Conservation (phyloP, 768 basidiomycete species). For the Boletus reticuloceps region DNA sequence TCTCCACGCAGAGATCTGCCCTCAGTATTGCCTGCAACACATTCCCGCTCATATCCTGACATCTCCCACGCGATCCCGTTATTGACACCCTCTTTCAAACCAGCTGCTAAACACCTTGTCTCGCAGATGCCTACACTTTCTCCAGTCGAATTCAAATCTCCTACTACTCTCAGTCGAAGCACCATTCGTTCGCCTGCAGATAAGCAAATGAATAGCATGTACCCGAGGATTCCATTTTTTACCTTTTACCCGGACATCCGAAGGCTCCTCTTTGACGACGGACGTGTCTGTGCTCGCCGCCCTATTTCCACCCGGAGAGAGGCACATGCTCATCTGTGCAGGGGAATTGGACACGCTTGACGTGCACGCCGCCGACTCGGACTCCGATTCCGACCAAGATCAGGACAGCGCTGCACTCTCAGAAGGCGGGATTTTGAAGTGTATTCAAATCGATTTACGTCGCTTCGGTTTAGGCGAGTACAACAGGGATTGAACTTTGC, state of each 20-base stretch:
- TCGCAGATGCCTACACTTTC: conserved; percentile 34
- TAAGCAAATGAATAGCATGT: conserved; percentile 9
- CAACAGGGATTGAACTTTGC: not conserved
- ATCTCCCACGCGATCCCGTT: conserved; percentile 32
- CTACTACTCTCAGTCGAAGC: conserved; percentile 5
- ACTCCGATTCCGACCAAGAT: conserved; percentile 40
- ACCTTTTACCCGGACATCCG: conserved; percentile 74
- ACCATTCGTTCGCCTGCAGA: conserved; percentile 10
- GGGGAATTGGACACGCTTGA: conserved; percentile 64
- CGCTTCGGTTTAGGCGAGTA: conserved; percentile 66
- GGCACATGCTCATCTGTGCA: conserved; percentile 73
- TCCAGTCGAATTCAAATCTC: conserved; percentile 19
- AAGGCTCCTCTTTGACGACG: conserved; percentile 75
- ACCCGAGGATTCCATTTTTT: conserved; percentile 62
- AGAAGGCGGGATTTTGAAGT: conserved; percentile 49
- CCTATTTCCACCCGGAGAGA: conserved; percentile 67
- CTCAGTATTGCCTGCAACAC: conserved; percentile 31
- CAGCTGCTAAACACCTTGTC: conserved; percentile 37
- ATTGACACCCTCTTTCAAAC: conserved; percentile 33
- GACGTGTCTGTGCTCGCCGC: conserved; percentile 64
- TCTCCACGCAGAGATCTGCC: conserved; percentile 44
- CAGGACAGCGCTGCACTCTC: conserved; percentile 32
- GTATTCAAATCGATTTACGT: conserved; percentile 73
- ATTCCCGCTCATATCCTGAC: conserved; percentile 46
- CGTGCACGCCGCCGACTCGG: conserved; percentile 27